A percentile compares a stretch with the other conserved stretches of the same genome.
Conservation (phyloP, 2,329 filamentous ascomycete species). For the Trichoderma simmonsii region DNA sequence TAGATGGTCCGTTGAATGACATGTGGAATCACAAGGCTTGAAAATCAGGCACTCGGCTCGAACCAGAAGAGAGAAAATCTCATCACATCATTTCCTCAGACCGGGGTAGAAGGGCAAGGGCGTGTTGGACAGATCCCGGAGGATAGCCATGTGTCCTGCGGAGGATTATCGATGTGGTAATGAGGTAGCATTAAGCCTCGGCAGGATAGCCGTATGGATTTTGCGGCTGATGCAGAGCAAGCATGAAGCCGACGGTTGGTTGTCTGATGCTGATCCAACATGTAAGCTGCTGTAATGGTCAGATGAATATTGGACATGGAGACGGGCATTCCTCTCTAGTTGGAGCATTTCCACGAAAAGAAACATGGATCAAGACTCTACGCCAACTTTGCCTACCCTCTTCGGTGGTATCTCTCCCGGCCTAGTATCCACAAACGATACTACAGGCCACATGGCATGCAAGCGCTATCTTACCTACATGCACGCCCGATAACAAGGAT, state of each 20-base stretch:
- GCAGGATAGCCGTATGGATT: neutral
- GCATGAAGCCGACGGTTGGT: neutral
- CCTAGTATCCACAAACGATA: neutral
- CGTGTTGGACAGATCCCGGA: neutral
- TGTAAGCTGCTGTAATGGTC: neutral
- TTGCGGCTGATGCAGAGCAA: neutral
- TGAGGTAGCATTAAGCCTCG: neutral
- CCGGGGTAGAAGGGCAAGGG: neutral
- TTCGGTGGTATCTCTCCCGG: neutral
- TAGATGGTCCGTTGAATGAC: neutral
- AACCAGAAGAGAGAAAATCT: neutral
- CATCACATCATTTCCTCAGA: neutral
- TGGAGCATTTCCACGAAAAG: neutral
- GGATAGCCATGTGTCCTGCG: neutral
- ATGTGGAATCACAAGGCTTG: neutral
- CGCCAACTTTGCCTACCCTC: neutral
- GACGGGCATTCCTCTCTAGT: neutral
- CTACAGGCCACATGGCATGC: constrained; percentile 7
- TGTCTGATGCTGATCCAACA: neutral
- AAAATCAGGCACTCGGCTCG: neutral
- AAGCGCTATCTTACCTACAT: constrained; percentile 5
- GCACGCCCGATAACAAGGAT: neutral
- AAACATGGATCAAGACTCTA: neutral
- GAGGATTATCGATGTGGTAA: neutral
- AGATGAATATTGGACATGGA: neutral